These are phyloP conservation scores for Lathyrus aphaca DNA, from an alignment of 306 rosid genomes.

Conservation along the genomic window DNA sequence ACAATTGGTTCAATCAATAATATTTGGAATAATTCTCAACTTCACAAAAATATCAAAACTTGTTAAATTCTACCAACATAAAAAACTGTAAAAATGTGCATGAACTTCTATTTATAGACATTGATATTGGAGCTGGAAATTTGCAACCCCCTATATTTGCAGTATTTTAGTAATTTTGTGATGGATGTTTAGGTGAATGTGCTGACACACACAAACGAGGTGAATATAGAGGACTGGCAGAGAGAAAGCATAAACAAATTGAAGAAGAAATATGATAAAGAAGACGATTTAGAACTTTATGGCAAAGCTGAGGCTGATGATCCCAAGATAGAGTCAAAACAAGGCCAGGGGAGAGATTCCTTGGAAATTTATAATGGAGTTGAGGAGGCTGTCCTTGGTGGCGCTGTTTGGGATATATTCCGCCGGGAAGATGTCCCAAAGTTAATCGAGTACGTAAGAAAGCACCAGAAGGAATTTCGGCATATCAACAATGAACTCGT, in stretches of 20 bases:
- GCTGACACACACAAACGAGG: constrained; percentile 49
- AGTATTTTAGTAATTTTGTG: constrained; percentile 16
- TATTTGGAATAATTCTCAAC: no score
- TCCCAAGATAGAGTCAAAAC: constrained; percentile 43
- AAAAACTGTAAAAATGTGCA: no score
- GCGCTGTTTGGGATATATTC: constrained; percentile 83
- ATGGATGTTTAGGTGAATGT: constrained; percentile 46
- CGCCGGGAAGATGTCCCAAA: constrained; percentile 75
- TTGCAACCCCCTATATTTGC: constrained; percentile 15
- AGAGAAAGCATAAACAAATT: constrained; percentile 36
- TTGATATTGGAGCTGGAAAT: background rate
- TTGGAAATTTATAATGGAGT: constrained; percentile 36
- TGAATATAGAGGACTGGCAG: constrained; percentile 58
- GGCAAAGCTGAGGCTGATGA: constrained; percentile 38
- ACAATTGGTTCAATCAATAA: no score
- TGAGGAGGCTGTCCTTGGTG: constrained; percentile 47
- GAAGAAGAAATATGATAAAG: constrained; percentile 46
- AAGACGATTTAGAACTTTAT: constrained; percentile 50
- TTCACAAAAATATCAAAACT: no score
- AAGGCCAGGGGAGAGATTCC: constrained; percentile 36
- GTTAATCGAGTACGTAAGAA: constrained; percentile 55
- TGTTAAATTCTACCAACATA: no score
- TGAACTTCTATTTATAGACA: no score
- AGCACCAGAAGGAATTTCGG: constrained; percentile 65
- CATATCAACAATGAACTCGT: constrained; percentile 55